Evolutionary conservation across 73 alveolate species (phyloP), one percentile per base, ranked within the genome.

Genomic region (Durusdinium trenchii): DNA sequence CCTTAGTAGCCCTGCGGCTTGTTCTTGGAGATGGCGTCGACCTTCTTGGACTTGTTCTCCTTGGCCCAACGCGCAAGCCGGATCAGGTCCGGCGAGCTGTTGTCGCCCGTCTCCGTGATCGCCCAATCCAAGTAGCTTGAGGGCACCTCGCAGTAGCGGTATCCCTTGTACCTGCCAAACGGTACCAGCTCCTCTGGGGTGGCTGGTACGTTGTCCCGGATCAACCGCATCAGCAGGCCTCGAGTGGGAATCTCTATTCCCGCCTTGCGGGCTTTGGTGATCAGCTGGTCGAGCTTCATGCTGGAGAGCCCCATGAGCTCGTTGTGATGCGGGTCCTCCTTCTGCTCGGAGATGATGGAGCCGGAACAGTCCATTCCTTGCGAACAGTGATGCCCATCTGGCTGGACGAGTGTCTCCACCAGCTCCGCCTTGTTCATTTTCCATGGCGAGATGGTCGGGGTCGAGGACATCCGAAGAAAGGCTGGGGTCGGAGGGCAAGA

Each of bases 151-250:
- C 36, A 16, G 51, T 73, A 73, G n/a, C 12, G n/a, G 36, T 14
- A 73, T 48, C 85, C 85, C 85, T 73, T 73, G 85, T 73, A 73
- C 23, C 51, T 73, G 38, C 85, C 85, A 51, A 73, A 73, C 46
- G 46, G 36, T 0, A 45, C 87, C 87, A 45, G 43, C 60, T 78
- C 87, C 62, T 78, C 87, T 3, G 45, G 40, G 45, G 62, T 42
- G 43, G 87, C 62, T 2, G 43, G 43, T 28, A 6, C 18, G 64
- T 12, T 9, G 35, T 78, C 87, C 62, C 87, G n/a, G 43, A 78
- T 14, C 62, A 78, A 38, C 62, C 26, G 9, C 62, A 78, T 78
- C 87, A 78, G 3, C 26, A 45, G 20, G 9, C 87, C 87, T 1
- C 87, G 54, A 0, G 64, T 78, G 16, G 36, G 30, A 36, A 23